Base-by-base conservation (phyloP, 2,329 filamentous ascomycete species). In the Venturia aucupariae region DNA sequence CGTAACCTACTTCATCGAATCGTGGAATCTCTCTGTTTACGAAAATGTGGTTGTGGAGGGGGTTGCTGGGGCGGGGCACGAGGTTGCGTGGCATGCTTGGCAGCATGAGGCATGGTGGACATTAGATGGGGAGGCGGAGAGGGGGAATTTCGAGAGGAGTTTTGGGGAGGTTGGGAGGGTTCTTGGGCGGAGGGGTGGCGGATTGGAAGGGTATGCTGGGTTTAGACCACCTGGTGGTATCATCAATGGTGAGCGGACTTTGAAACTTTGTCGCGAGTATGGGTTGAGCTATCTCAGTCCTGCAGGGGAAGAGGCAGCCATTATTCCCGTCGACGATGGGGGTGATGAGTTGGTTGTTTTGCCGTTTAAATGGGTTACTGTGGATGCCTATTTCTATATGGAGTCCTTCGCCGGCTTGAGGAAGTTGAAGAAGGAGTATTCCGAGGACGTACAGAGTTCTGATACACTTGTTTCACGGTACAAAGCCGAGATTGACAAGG, bases 331-430 rank as follows among this genome's bases (percentile, higher is more conserved):
- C 22, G 62, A 64, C n/a, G 59, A 51, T 30, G 62, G 63, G 13
- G 51, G 66, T 38, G 67, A 70, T 48, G 60, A 62, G 2, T 68
- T 72, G 22, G 70, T 68, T 10, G 65, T 71, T 13, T 61, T 71
- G 11, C 70, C 71, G 4, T 72, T 71, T 48, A 65, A 67, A 51
- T 74, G 72, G 72, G 65, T 65, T 19, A 70, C 66, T 17, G 71
- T 73, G 11, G 72, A 74, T 67, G 72, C 72, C 1, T 72, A 71
- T 63, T 74, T 71, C 65, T 73, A 73, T 61, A 72, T 74, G 71
- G 70, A 71, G 22, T 62, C 67, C 1, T 72, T 72, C 51, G 64
- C 67, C 27, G 68, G 67, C 17, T 62, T 74, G 54, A 67, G 72
- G 32, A 68, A 68, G 64, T 65, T 68, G 60, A 73, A 72, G 60